These are phyloP conservation scores for Coniella lustricola DNA, from an alignment of 2,329 filamentous ascomycete species.

Conservation along the genomic window DNA sequence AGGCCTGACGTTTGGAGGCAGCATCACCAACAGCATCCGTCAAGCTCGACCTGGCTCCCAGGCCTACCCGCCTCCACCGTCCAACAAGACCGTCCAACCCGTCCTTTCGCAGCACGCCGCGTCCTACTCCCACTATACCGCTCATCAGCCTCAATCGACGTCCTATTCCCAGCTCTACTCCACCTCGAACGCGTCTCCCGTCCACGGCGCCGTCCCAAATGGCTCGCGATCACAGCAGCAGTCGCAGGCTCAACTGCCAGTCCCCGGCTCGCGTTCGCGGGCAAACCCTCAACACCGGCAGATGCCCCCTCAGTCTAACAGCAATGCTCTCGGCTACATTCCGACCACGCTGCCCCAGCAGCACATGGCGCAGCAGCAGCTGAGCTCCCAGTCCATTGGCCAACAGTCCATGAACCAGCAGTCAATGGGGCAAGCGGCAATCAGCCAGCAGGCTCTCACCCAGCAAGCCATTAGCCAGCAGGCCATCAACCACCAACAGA, in stretches of 20 bases:
- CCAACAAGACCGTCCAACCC: constrained; percentile 49
- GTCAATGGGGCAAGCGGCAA: constrained; percentile 23
- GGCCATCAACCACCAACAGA: constrained; percentile 24
- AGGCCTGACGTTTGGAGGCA: constrained; percentile 38
- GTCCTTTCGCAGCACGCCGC: constrained; percentile 46
- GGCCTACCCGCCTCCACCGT: constrained; percentile 35
- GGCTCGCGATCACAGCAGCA: constrained; percentile 34
- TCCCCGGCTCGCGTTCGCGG: constrained; percentile 36
- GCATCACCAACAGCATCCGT: constrained; percentile 38
- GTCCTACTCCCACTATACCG: constrained; percentile 48
- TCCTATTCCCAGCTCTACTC: constrained; percentile 47
- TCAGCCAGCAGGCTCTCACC: constrained; percentile 26
- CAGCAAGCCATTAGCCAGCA: constrained; percentile 25
- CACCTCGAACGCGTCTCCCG: constrained; percentile 38
- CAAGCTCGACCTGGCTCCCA: constrained; percentile 40
- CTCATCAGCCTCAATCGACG: constrained; percentile 42
- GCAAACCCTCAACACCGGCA: constrained; percentile 35
- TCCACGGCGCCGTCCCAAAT: constrained; percentile 41
- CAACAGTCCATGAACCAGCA: constrained; percentile 16
- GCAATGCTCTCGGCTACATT: constrained; percentile 26
- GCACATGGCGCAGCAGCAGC: constrained; percentile 25
- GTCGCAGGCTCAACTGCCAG: constrained; percentile 41
- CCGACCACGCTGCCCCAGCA: constrained; percentile 26
- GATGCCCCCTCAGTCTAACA: constrained; percentile 35
- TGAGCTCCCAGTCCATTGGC: background rate